Conservation (phyloP, 2,329 filamentous ascomycete species). For the Aciculosporium take region DNA sequence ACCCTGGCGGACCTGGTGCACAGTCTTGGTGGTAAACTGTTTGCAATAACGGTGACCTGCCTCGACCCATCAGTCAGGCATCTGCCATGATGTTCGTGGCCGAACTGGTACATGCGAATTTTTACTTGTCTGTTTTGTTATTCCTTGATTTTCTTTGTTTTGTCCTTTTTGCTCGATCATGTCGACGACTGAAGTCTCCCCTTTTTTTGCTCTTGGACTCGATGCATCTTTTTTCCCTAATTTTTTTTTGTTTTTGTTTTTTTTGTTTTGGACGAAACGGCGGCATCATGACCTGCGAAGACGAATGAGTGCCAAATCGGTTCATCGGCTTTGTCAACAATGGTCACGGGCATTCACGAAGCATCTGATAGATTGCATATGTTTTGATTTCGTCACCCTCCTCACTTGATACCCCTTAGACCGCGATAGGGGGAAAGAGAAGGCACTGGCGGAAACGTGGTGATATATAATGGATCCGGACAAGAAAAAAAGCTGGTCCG, state of each 20-base stretch:
- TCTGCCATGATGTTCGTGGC: neutral
- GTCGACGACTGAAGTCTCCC: neutral
- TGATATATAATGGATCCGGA: conserved; percentile 20
- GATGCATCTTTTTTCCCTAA: neutral
- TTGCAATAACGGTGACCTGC: conserved; percentile 2
- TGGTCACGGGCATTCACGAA: conserved; percentile 27
- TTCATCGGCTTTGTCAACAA: conserved; percentile 20
- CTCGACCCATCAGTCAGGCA: neutral
- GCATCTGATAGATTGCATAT: conserved; percentile 31
- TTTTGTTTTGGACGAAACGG: conserved; percentile 21
- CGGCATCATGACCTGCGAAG: conserved; percentile 27
- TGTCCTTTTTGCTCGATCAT: neutral
- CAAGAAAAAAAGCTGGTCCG: conserved; percentile 3
- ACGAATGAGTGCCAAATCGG: conserved; percentile 19
- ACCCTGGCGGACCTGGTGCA: conserved; percentile 55
- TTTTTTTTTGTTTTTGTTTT: conserved; percentile 9
- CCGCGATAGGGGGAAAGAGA: conserved; percentile 25
- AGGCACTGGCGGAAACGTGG: conserved; percentile 24
- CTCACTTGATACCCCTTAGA: conserved; percentile 31
- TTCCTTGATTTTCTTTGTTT: conserved; percentile 3
- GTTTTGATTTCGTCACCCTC: conserved; percentile 28
- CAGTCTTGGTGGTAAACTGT: conserved; percentile 48
- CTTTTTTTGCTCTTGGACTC: conserved; percentile 8
- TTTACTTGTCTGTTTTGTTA: conserved; percentile 4
- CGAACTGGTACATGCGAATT: conserved; percentile 8